These are phyloP conservation scores for Athelia sp. DNA, from an alignment of 1,284 basidiomycete species.

Conservation along the genomic window DNA sequence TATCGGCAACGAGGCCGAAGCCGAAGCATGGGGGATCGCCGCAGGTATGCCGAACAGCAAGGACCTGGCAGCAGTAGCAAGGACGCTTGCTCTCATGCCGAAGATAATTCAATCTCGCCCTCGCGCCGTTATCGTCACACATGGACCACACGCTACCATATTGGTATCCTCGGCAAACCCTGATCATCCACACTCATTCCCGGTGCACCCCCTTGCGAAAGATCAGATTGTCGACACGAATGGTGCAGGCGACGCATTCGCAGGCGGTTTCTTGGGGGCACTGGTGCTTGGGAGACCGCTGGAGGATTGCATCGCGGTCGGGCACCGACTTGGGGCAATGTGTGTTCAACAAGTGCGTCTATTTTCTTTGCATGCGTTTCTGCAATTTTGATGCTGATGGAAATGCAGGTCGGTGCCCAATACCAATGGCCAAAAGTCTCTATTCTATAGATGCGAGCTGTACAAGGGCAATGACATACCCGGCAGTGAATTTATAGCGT, in stretches of 20 bases:
- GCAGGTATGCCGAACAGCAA: constrained; percentile 34
- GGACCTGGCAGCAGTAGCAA: constrained; percentile 48
- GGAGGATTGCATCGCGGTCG: constrained; percentile 59
- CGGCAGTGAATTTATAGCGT: constrained; percentile 28
- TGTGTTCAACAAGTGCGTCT: constrained; percentile 53
- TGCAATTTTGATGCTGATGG: no score
- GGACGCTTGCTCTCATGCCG: constrained; percentile 48
- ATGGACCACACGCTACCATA: constrained; percentile 62
- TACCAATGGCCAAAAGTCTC: constrained; percentile 58
- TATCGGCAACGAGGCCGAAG: constrained; percentile 76
- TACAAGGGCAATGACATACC: no score
- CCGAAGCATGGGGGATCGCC: constrained; percentile 63
- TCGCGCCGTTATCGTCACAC: constrained; percentile 69
- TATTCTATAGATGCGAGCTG: constrained; percentile 31
- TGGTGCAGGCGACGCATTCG: constrained; percentile 78
- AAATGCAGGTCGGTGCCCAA: constrained; percentile 50
- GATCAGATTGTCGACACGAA: constrained; percentile 75
- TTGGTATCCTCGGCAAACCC: constrained; percentile 44
- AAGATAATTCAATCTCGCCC: constrained; percentile 53
- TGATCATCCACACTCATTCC: constrained; percentile 40
- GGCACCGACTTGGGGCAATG: constrained; percentile 70
- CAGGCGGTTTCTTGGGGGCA: constrained; percentile 71
- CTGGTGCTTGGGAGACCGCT: constrained; percentile 57
- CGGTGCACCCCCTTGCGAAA: constrained; percentile 44
- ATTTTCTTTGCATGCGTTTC: neutral